A percentile compares a stretch with the other conserved stretches of the same genome.
These are phyloP conservation scores for Cryphonectria carpinicola DNA, from an alignment of 2,329 filamentous ascomycete genomes.

Conservation along the genomic window DNA sequence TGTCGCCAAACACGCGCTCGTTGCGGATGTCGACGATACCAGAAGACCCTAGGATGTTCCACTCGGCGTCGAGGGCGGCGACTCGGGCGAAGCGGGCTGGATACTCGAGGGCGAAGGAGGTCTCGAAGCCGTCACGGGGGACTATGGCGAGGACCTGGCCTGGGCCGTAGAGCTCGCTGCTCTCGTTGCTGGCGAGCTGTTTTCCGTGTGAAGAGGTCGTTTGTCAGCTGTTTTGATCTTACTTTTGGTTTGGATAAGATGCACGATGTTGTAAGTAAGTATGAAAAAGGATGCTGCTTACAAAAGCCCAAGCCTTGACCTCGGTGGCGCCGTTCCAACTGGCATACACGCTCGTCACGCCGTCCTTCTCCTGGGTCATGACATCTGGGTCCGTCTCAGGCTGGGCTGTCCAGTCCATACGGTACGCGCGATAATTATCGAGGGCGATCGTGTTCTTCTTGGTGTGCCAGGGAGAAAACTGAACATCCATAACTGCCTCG, in stretches of 20 bases:
- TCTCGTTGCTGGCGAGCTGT: slow-evolving; percentile 16
- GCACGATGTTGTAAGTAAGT: not conserved
- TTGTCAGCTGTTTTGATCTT: not conserved
- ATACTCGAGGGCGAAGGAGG: slow-evolving; percentile 6
- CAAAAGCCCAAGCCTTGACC: slow-evolving; percentile 30
- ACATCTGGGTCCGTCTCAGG: slow-evolving; percentile 32
- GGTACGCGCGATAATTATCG: slow-evolving; percentile 34
- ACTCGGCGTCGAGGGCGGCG: slow-evolving; percentile 15
- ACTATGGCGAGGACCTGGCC: slow-evolving; percentile 15
- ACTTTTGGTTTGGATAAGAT: too few species aligned
- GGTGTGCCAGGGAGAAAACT: slow-evolving; percentile 40
- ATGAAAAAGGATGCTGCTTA: not conserved
- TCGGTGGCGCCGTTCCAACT: slow-evolving; percentile 41
- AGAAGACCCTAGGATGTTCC: slow-evolving; percentile 17
- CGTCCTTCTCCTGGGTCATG: slow-evolving; percentile 27
- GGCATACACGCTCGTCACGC: slow-evolving; percentile 31
- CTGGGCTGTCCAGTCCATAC: slow-evolving; percentile 34
- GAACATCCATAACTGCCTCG: slow-evolving; percentile 45
- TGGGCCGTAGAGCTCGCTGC: slow-evolving; percentile 10
- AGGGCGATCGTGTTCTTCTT: slow-evolving; percentile 19
- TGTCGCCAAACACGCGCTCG: slow-evolving; percentile 1
- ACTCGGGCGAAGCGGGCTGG: slow-evolving; percentile 12
- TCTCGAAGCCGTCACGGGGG: slow-evolving; percentile 18
- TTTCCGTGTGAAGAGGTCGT: not conserved
- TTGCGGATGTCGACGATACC: slow-evolving; percentile 16